These are phyloP conservation scores for Botrytis elliptica DNA, from an alignment of 2,329 filamentous ascomycete species.

Conservation along the genomic window DNA sequence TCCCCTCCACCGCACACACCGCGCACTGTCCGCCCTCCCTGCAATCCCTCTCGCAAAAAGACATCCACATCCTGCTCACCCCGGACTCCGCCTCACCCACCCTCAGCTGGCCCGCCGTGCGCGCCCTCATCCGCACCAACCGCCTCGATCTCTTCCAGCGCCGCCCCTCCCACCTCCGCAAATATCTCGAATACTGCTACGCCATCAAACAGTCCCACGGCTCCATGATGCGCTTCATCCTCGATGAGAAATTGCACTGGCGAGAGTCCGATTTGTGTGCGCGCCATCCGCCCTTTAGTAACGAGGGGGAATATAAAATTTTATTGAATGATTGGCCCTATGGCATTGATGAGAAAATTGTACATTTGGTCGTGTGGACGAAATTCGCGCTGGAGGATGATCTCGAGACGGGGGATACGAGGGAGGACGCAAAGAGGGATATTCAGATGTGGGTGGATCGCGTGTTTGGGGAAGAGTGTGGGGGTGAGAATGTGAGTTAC, in stretches of 20 bases:
- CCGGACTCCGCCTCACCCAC: constrained; percentile 61
- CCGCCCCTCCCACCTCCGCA: constrained; percentile 71
- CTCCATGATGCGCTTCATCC: constrained; percentile 74
- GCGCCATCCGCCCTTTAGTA: constrained; percentile 36
- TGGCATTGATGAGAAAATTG: constrained; percentile 72
- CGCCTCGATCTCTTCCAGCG: constrained; percentile 75
- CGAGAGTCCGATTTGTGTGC: constrained; percentile 40
- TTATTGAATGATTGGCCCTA: constrained; percentile 95
- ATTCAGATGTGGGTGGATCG: constrained; percentile 70
- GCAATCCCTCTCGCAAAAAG: constrained; percentile 61
- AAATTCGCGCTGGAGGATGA: constrained; percentile 80
- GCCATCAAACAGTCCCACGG: constrained; percentile 66
- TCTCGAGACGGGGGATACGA: constrained; percentile 57
- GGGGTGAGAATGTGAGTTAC: constrained; percentile 52
- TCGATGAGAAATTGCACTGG: constrained; percentile 72
- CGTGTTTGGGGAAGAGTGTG: constrained; percentile 60
- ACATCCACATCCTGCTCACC: constrained; percentile 66
- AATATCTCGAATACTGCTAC: constrained; percentile 70
- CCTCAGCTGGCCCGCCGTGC: neutral
- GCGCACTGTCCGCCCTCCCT: constrained; percentile 72
- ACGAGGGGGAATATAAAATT: constrained; percentile 62
- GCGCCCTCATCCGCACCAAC: constrained; percentile 58
- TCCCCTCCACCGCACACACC: constrained; percentile 61
- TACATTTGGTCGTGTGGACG: constrained; percentile 89
- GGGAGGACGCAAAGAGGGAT: constrained; percentile 56